phyloP scores from a whole-genome alignment of 140 eudicot genomes.

The Stevia rebaudiana region DNA sequence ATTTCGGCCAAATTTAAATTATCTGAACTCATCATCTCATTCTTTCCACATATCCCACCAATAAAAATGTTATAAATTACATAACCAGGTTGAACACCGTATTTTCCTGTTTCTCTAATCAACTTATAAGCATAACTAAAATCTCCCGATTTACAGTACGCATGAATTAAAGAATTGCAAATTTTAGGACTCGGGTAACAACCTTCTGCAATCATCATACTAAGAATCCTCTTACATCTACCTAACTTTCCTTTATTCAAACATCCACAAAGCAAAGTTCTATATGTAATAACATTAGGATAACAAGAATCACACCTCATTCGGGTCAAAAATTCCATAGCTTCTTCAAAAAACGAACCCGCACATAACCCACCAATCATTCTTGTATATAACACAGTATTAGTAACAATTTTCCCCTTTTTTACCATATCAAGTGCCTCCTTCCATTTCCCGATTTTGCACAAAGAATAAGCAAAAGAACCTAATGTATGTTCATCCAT shows the following conservation, averaged over 20 bases:
- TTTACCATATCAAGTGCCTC: slow-evolving; percentile 64
- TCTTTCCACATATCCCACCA: slow-evolving; percentile 73
- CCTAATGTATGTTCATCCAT: slow-evolving; percentile 61
- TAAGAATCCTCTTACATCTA: slow-evolving; percentile 73
- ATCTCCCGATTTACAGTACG: slow-evolving; percentile 69
- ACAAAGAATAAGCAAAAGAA: slow-evolving; percentile 46
- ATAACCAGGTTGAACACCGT: slow-evolving; percentile 65
- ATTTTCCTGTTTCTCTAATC: slow-evolving; percentile 58
- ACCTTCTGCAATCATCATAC: slow-evolving; percentile 92
- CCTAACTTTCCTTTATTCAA: slow-evolving; percentile 72
- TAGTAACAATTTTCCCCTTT: slow-evolving; percentile 56
- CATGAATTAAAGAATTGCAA: slow-evolving; percentile 70
- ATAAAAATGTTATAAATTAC: slow-evolving; percentile 75
- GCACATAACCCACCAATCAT: slow-evolving; percentile 92
- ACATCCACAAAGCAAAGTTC: slow-evolving; percentile 73
- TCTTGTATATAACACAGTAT: slow-evolving; percentile 64
- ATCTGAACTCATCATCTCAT: slow-evolving; percentile 43
- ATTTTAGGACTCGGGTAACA: slow-evolving; percentile 79
- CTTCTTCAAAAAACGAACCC: slow-evolving; percentile 89
- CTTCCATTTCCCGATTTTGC: slow-evolving; percentile 70
- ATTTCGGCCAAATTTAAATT: slow-evolving; percentile 65
- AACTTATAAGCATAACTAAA: slow-evolving; percentile 67
- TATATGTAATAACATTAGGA: slow-evolving; percentile 77
- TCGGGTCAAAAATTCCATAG: slow-evolving; percentile 71
- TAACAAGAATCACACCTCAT: slow-evolving; percentile 67